These are phyloP conservation scores for Colletotrichum noveboracense DNA, from an alignment of 2,329 filamentous ascomycete species.

Conservation along the genomic window DNA sequence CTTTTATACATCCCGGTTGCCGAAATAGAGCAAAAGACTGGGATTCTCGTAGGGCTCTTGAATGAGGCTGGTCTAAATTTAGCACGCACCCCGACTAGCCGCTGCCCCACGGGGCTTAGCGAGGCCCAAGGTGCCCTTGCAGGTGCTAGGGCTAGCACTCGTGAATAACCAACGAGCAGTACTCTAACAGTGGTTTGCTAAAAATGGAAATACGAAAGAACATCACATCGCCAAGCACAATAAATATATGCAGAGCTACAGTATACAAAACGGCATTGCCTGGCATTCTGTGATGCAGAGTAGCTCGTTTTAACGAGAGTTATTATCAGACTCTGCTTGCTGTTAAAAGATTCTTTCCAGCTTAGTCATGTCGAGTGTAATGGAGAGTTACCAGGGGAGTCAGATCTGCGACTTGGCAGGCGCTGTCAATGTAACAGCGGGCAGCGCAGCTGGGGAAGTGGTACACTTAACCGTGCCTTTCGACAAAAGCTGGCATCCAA, in stretches of 20 bases:
- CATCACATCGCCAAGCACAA: background rate
- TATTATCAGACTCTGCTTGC: background rate
- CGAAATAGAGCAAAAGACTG: background rate
- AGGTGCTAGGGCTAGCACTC: background rate
- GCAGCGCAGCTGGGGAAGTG: background rate
- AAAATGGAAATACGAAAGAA: background rate
- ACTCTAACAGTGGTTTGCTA: background rate
- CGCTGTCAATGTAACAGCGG: background rate
- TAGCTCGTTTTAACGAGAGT: background rate
- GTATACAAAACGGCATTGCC: too few relatives aligned
- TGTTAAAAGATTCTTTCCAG: background rate
- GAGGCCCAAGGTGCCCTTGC: background rate
- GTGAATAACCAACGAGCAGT: background rate
- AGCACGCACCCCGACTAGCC: background rate
- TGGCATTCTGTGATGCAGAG: background rate
- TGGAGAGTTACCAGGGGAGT: background rate
- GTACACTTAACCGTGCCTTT: background rate
- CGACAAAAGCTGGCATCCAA: background rate
- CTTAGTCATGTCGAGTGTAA: background rate
- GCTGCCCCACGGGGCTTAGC: background rate
- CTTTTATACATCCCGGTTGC: background rate
- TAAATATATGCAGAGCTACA: background rate
- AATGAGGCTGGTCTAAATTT: background rate
- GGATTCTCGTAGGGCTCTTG: background rate
- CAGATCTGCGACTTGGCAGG: background rate